Conservation (phyloP, 2,329 filamentous ascomycete species). For the Chrysosporium keratinophilum region DNA sequence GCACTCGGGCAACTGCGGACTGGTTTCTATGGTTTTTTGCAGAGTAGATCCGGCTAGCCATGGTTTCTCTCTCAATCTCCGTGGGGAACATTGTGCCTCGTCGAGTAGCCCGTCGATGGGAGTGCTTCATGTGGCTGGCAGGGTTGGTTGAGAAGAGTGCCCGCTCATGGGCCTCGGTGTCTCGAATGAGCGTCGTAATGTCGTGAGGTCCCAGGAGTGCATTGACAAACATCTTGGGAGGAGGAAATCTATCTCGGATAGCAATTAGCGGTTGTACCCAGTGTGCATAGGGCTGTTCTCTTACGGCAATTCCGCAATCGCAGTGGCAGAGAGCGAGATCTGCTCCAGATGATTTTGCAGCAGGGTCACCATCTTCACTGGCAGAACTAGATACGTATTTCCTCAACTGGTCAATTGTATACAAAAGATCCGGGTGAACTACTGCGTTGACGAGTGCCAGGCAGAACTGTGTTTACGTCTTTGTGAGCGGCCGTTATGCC, state of each 20-base stretch:
- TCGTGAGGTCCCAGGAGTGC: conserved; percentile 79
- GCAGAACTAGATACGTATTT: conserved; percentile 16
- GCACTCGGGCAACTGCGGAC: conserved; percentile 68
- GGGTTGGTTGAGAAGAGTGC: conserved; percentile 88
- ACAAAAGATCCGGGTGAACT: no score
- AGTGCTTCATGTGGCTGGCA: conserved; percentile 30
- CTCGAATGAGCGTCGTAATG: conserved; percentile 87
- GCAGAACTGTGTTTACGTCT: no score
- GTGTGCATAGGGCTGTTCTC: conserved; percentile 22
- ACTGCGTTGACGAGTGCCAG: no score
- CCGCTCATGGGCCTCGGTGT: conserved; percentile 88
- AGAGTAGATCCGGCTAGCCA: conserved; percentile 40
- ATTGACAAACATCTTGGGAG: conserved; percentile 91
- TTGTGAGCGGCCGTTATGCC: no score
- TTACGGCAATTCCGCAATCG: conserved; percentile 65
- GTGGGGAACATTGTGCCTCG: conserved; percentile 42
- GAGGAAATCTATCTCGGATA: conserved; percentile 56
- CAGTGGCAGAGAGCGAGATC: conserved; percentile 63
- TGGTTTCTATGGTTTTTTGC: conserved; percentile 51
- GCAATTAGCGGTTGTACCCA: conserved; percentile 2
- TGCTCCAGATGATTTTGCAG: conserved; percentile 64
- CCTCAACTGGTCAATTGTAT: background rate
- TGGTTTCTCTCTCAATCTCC: conserved; percentile 30
- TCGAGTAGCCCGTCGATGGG: conserved; percentile 38
- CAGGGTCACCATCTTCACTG: conserved; percentile 48